These are phyloP conservation scores for Mucor lusitanicus DNA, from an alignment of 371 early-diverging fungal genomes.

Conservation along the genomic window DNA sequence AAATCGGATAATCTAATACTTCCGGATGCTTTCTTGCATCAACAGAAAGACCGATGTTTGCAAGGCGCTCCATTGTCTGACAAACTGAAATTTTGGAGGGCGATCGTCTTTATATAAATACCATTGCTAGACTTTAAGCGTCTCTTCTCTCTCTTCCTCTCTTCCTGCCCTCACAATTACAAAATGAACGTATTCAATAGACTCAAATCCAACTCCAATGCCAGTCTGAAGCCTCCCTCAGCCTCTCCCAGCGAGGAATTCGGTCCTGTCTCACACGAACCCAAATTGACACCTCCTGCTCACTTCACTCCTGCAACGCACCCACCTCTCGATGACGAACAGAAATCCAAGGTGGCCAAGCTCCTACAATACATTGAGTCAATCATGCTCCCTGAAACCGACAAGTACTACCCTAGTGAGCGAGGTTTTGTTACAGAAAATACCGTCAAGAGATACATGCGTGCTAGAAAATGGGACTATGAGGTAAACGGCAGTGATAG, in stretches of 20 bases:
- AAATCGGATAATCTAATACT: constrained; percentile 14
- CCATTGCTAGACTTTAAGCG: neutral
- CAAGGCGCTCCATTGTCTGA: constrained; percentile 3
- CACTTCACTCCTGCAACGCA: constrained; percentile 20
- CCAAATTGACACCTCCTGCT: constrained; percentile 36
- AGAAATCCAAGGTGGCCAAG: constrained; percentile 44
- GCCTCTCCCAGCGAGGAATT: constrained; percentile 17
- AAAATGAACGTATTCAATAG: constrained; percentile 26
- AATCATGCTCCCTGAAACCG: constrained; percentile 51
- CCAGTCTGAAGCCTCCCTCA: constrained; percentile 16
- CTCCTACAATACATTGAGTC: constrained; percentile 53
- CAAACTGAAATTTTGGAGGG: constrained; percentile 1
- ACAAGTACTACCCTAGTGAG: constrained; percentile 50
- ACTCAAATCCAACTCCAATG: constrained; percentile 26
- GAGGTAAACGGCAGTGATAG: constrained; percentile 23
- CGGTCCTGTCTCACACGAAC: constrained; percentile 36
- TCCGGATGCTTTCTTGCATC: neutral
- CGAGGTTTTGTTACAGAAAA: constrained; percentile 58
- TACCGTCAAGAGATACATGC: constrained; percentile 72
- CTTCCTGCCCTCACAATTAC: neutral
- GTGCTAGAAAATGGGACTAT: constrained; percentile 76
- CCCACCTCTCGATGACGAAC: constrained; percentile 45
- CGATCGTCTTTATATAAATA: constrained; percentile 5
- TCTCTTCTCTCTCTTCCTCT: neutral
- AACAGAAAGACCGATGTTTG: constrained; percentile 5